Conservation (phyloP, 495 filamentous ascomycete species). For the Talaromyces borbonicus region DNA sequence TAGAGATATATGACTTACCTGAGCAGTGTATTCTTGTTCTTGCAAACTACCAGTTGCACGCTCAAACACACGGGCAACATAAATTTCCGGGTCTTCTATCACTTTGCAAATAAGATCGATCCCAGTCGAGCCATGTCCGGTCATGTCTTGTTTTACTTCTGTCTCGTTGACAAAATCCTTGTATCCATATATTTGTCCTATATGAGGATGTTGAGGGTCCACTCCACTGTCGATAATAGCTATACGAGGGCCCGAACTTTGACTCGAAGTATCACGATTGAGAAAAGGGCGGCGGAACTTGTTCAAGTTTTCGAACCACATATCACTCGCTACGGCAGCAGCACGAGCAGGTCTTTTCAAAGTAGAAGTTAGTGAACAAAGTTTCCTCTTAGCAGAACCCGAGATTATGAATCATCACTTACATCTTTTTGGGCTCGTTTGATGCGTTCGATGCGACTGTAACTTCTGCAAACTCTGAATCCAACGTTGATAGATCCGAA, state of each 20-base stretch:
- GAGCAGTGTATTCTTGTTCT: not conserved
- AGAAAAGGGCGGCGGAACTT: not conserved
- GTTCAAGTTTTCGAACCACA: conserved; percentile 1
- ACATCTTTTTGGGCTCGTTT: too few species aligned
- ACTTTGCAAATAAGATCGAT: not conserved
- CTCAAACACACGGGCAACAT: conserved; percentile 4
- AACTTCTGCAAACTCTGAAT: too few species aligned
- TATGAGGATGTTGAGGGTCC: not conserved
- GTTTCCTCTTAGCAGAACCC: too few species aligned
- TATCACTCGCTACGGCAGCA: too few species aligned
- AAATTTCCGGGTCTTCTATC: not conserved
- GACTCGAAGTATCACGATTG: not conserved
- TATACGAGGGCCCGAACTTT: too few species aligned
- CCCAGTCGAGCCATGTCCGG: conserved; percentile 1
- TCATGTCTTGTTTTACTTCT: not conserved
- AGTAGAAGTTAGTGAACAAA: too few species aligned
- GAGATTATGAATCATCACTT: too few species aligned
- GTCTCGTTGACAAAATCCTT: not conserved
- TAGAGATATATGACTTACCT: not conserved
- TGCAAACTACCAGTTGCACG: not conserved
- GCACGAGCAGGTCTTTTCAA: too few species aligned
- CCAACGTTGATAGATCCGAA: too few species aligned
- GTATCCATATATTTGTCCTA: not conserved
- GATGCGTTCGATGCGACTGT: too few species aligned
- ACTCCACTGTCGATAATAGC: conserved; percentile 6